Evolutionary conservation across 2,329 filamentous ascomycete genomes (phyloP).

Genomic region (Septoria petroselini): DNA sequence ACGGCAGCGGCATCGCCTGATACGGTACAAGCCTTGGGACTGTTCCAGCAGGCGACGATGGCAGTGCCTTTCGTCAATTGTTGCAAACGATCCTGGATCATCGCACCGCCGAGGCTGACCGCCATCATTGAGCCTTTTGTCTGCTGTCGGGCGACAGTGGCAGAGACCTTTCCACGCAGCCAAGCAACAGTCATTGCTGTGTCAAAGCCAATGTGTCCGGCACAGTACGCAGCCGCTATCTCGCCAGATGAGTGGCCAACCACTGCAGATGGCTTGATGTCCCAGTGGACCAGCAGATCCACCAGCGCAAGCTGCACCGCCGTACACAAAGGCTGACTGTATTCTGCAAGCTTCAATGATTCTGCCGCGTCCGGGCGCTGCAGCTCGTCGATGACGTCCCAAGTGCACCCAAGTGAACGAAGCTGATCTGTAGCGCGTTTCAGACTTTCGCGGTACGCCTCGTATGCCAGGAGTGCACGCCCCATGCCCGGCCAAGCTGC

Average conservation of each 20-base stretch:
- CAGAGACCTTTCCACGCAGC: constrained; percentile 24
- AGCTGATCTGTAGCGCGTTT: constrained; percentile 4
- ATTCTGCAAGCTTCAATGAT: constrained; percentile 24
- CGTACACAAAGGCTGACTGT: constrained; percentile 44
- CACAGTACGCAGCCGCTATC: constrained; percentile 36
- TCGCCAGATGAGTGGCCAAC: constrained; percentile 37
- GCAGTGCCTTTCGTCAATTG: constrained; percentile 17
- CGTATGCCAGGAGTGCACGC: constrained; percentile 19
- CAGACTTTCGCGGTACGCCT: constrained; percentile 15
- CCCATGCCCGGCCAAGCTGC: constrained; percentile 25
- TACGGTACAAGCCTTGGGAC: constrained; percentile 44
- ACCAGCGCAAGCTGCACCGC: constrained; percentile 51
- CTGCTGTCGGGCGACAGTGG: constrained; percentile 8
- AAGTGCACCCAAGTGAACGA: constrained; percentile 22
- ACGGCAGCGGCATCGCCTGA: constrained; percentile 46
- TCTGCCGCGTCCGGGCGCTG: constrained; percentile 4
- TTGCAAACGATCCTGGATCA: constrained; percentile 26
- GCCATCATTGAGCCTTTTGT: constrained; percentile 38
- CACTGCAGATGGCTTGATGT: constrained; percentile 24
- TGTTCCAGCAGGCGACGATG: constrained; percentile 42
- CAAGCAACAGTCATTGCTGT: constrained; percentile 20
- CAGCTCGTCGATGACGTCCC: constrained; percentile 25
- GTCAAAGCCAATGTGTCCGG: constrained; percentile 25
- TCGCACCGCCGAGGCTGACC: constrained; percentile 29
- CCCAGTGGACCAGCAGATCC: constrained; percentile 38